phyloP scores from a whole-genome alignment of 352 stramenopile genomes.

The Phytophthora vignae region DNA sequence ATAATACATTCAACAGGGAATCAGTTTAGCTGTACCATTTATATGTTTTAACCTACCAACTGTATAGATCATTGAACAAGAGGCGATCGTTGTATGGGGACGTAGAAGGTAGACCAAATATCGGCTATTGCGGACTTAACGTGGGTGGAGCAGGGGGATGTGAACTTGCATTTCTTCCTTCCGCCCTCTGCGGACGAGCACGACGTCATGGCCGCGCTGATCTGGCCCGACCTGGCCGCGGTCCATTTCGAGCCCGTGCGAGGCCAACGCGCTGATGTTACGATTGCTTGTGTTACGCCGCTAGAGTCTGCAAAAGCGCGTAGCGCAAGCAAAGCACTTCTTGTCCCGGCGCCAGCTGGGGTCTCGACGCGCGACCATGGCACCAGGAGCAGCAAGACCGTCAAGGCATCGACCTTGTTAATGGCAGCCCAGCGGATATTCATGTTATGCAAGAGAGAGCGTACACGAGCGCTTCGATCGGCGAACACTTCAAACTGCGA shows the following conservation, averaged over 20 bases:
- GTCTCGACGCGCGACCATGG: constrained; percentile 14
- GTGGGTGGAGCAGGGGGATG: constrained; percentile 25
- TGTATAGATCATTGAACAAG: not conserved
- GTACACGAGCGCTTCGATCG: not conserved
- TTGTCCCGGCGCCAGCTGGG: constrained; percentile 11
- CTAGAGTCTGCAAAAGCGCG: not conserved
- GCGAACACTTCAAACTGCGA: constrained; percentile 11
- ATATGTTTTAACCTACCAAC: not conserved
- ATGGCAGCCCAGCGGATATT: not conserved
- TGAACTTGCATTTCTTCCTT: constrained; percentile 27
- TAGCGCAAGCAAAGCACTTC: constrained; percentile 20
- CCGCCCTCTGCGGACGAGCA: constrained; percentile 9
- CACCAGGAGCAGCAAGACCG: not conserved
- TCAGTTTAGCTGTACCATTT: not conserved
- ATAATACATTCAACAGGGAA: constrained; percentile 4
- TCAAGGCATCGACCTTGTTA: not conserved
- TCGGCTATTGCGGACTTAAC: constrained; percentile 4
- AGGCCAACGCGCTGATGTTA: constrained; percentile 11
- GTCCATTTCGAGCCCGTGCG: constrained; percentile 3
- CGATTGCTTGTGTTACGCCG: constrained; percentile 19
- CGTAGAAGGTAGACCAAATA: not conserved
- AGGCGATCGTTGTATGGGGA: constrained; percentile 7
- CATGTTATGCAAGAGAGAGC: too few species aligned
- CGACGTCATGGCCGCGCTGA: constrained; percentile 6
- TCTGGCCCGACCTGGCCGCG: constrained; percentile 10